phyloP scores from a whole-genome alignment of 345 rosid species.

The Eucalyptus virginea region DNA sequence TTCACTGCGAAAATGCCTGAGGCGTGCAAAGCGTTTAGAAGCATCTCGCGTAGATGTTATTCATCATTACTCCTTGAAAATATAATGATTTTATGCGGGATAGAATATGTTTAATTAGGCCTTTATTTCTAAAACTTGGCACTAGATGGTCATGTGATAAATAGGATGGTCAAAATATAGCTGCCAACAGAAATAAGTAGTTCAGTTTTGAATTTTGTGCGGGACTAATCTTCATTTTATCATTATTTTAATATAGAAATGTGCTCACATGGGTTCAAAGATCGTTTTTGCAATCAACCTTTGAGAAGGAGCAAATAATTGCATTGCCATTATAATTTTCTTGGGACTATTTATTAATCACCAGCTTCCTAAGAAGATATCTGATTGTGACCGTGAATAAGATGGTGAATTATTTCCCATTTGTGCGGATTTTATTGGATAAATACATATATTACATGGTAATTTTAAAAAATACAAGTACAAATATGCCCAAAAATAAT shows the following conservation, averaged over 20 bases:
- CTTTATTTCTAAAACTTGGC: not conserved
- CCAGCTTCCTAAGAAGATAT: not conserved
- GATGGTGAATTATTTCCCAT: not conserved
- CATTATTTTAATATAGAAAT: not conserved
- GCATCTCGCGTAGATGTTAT: not conserved
- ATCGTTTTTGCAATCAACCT: not conserved
- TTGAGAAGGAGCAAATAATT: not conserved
- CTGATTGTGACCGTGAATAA: not conserved
- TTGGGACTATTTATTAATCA: not conserved
- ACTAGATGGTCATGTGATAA: not conserved
- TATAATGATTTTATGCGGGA: not conserved
- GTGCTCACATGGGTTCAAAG: not conserved
- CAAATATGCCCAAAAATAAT: too few species aligned
- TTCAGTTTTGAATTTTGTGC: not conserved
- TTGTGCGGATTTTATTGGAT: too few species aligned
- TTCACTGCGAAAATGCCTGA: rapidly evolving
- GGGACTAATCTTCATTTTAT: not conserved
- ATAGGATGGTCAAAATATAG: not conserved
- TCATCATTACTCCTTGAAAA: not conserved
- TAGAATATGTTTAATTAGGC: not conserved
- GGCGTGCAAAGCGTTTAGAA: not conserved
- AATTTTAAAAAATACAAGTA: too few species aligned
- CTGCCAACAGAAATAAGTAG: not conserved
- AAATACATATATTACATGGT: too few species aligned
- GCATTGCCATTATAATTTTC: not conserved